Conservation (phyloP, 1,284 basidiomycete genomes). For the Amylostereum areolatum region DNA sequence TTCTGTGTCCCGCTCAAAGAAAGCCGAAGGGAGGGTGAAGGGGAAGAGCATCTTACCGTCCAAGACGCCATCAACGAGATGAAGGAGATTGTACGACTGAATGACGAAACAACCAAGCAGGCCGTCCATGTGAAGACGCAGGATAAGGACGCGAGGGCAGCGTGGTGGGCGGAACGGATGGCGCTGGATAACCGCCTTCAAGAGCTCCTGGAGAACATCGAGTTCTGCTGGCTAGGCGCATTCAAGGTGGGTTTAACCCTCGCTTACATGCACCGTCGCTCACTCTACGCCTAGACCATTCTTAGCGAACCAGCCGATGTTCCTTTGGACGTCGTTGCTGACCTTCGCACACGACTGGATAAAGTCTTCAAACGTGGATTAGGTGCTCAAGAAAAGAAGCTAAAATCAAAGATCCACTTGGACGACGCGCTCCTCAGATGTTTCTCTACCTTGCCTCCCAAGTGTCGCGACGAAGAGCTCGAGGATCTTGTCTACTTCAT, state of each 20-base stretch:
- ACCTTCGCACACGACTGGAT: slow-evolving; percentile 64
- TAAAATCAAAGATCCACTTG: slow-evolving; percentile 45
- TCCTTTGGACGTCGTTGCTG: slow-evolving; percentile 39
- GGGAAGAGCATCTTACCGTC: slow-evolving; percentile 75
- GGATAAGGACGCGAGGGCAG: slow-evolving; percentile 56
- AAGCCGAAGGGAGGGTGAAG: slow-evolving; percentile 70
- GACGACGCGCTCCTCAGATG: slow-evolving; percentile 79
- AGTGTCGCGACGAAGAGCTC: slow-evolving; percentile 87
- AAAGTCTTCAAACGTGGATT: slow-evolving; percentile 68
- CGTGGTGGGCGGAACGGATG: slow-evolving; percentile 84
- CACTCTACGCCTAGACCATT: slow-evolving; percentile 51
- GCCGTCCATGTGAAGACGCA: slow-evolving; percentile 67
- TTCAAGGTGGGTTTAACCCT: slow-evolving; percentile 70
- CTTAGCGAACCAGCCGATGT: slow-evolving; percentile 50
- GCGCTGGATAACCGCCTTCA: slow-evolving; percentile 75
- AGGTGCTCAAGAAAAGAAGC: slow-evolving; percentile 54
- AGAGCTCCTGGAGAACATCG: slow-evolving; percentile 78
- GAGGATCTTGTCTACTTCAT: slow-evolving; percentile 95
- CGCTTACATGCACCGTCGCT: neutral
- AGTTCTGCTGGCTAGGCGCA: slow-evolving; percentile 95
- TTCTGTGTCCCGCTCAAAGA: slow-evolving; percentile 83
- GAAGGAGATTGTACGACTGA: slow-evolving; percentile 69
- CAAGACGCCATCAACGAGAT: slow-evolving; percentile 74
- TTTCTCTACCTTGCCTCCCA: slow-evolving; percentile 77
- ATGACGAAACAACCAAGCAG: slow-evolving; percentile 71